Evolutionary conservation across 2,329 filamentous ascomycete species (phyloP).

Genomic region (Pseudocercospora musae): DNA sequence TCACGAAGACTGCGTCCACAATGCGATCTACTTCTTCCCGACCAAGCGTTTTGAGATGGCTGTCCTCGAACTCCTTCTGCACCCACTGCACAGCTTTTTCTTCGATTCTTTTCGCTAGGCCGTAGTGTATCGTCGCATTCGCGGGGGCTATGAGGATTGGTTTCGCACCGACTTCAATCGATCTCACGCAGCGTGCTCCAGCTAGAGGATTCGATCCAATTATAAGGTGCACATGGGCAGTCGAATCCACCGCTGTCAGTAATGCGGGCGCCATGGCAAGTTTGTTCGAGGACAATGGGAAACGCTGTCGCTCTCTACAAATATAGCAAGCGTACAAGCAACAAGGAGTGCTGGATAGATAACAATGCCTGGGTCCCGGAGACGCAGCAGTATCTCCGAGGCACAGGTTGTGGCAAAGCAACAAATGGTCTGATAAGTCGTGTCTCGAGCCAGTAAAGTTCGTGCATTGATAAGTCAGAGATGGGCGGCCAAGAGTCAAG

Average conservation of each 20-base stretch:
- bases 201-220: slow-evolving; percentile 84
- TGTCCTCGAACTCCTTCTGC: slow-evolving; percentile 63
- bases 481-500: slow-evolving; percentile 5
- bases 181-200: slow-evolving; percentile 75
- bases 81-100: slow-evolving; percentile 65
- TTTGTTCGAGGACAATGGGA: slow-evolving; percentile 5
- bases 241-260: slow-evolving; percentile 69
- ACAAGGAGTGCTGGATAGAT: background rate
- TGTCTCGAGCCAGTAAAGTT: slow-evolving; percentile 10
- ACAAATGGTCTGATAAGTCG: slow-evolving; percentile 5
- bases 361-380: background rate
- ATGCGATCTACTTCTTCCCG: slow-evolving; percentile 71
- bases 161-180: slow-evolving; percentile 74
- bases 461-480: slow-evolving; percentile 15
- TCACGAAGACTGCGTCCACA: slow-evolving; percentile 92
- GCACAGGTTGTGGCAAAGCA: slow-evolving; percentile 12
- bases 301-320: background rate
- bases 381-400: slow-evolving; percentile 1
- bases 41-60: slow-evolving; percentile 72
- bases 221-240: slow-evolving; percentile 74
- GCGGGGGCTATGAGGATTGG: slow-evolving; percentile 75
- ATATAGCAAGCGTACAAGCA: background rate
- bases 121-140: slow-evolving; percentile 55
- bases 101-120: slow-evolving; percentile 62
- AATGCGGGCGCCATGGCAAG: slow-evolving; percentile 52